Conservation (phyloP, 2,329 filamentous ascomycete genomes). For the Ilyonectria sp. region DNA sequence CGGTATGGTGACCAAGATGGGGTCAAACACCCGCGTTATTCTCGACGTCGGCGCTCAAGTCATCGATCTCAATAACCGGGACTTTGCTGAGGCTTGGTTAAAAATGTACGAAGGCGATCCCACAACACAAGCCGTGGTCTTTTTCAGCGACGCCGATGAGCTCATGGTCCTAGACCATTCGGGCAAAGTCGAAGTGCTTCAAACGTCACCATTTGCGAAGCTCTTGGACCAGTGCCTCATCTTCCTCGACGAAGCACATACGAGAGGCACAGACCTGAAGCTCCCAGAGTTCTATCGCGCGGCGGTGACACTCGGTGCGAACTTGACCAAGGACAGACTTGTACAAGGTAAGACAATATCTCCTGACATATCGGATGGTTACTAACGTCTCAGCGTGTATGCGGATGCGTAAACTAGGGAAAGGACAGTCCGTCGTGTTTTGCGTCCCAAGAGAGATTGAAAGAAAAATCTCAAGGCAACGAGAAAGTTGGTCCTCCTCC, state of each 20-base stretch:
- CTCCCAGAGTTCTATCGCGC: conserved; percentile 73
- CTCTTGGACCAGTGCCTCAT: conserved; percentile 74
- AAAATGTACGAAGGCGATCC: not conserved
- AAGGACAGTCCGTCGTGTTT: conserved; percentile 77
- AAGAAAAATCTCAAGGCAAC: conserved; percentile 60
- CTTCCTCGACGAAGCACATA: conserved; percentile 80
- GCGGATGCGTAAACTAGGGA: conserved; percentile 78
- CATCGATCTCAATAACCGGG: conserved; percentile 72
- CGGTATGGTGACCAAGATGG: conserved; percentile 53
- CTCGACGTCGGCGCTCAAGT: conserved; percentile 81
- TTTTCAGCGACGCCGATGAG: conserved; percentile 70
- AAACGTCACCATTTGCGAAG: conserved; percentile 70
- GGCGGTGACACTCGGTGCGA: conserved; percentile 76
- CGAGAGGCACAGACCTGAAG: conserved; percentile 77
- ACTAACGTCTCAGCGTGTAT: conserved; percentile 69
- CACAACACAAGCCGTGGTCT: conserved; percentile 62
- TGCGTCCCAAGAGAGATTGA: conserved; percentile 72
- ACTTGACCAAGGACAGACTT: conserved; percentile 77
- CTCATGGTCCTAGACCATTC: conserved; percentile 66
- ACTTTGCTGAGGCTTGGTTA: conserved; percentile 71
- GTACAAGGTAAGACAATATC: conserved; percentile 70
- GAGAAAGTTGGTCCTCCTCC: too few relatives aligned
- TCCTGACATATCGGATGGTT: not conserved
- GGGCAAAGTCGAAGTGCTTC: conserved; percentile 63
- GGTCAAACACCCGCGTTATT: conserved; percentile 68